These are phyloP conservation scores for Yamadazyma kitorensis DNA, from an alignment of 805 yeast genomes.

Conservation along the genomic window DNA sequence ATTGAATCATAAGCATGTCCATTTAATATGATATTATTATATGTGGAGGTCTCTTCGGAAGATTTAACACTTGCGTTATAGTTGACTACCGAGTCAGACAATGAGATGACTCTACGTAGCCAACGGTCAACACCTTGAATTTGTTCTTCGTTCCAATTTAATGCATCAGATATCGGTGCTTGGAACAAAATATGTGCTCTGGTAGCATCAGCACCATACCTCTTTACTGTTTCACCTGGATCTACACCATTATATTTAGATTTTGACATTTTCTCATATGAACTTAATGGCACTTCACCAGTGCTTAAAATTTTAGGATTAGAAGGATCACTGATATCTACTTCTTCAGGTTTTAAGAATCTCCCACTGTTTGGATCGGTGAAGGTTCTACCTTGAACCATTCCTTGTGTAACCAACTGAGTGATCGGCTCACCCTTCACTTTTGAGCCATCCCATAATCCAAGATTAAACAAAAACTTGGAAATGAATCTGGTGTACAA, in stretches of 20 bases:
- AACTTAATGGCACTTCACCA: constrained; percentile 49
- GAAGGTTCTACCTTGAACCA: constrained; percentile 93
- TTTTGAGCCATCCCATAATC: constrained; percentile 62
- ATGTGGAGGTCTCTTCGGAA: not conserved
- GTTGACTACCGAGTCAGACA: constrained; percentile 19
- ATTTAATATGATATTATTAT: constrained; percentile 17
- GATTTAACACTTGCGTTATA: not conserved
- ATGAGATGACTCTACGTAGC: constrained; percentile 57
- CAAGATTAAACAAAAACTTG: constrained; percentile 68
- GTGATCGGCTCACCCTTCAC: constrained; percentile 76
- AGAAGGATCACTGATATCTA: constrained; percentile 41
- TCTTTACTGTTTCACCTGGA: constrained; percentile 69
- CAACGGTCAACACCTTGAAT: constrained; percentile 88
- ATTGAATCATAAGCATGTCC: constrained; percentile 18
- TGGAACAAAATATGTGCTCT: constrained; percentile 91
- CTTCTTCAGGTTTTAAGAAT: constrained; percentile 77
- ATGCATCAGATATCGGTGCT: constrained; percentile 79
- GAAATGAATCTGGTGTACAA: constrained; percentile 83
- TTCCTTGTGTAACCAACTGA: constrained; percentile 86
- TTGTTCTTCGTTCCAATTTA: constrained; percentile 88
- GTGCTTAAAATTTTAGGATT: constrained; percentile 48
- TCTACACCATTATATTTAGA: constrained; percentile 94
- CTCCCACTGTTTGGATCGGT: constrained; percentile 68
- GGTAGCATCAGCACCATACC: constrained; percentile 90
- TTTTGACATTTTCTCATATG: constrained; percentile 94